Conservation (phyloP, 1,284 basidiomycete species). For the Crucibulum cyathiforme region DNA sequence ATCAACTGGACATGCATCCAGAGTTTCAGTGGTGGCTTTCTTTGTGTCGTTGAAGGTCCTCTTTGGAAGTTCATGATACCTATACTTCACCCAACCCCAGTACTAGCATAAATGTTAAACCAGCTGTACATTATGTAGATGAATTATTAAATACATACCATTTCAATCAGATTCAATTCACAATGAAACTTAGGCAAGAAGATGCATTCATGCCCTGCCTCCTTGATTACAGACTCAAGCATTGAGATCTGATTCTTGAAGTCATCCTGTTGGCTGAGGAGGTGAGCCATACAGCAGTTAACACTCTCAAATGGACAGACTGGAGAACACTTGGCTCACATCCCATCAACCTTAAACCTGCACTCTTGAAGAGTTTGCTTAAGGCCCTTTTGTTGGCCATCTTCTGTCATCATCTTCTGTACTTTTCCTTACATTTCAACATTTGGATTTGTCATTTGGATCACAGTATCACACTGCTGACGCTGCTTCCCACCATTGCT, state of each 20-base stretch:
- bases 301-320: slow-evolving; percentile 32
- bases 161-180: slow-evolving; percentile 1
- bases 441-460: slow-evolving; percentile 23
- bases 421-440: background rate
- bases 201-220: background rate
- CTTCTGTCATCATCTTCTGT: slow-evolving; percentile 35
- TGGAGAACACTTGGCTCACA: slow-evolving; percentile 33
- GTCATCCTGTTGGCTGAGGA: slow-evolving; percentile 3
- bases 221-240: background rate
- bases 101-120: slow-evolving; percentile 13
- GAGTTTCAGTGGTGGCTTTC: slow-evolving; percentile 15
- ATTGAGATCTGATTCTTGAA: background rate
- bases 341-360: slow-evolving; percentile 31
- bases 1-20: slow-evolving; percentile 25
- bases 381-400: slow-evolving; percentile 38
- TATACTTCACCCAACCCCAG: slow-evolving; percentile 33
- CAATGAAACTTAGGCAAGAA: background rate
- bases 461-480: slow-evolving; percentile 32
- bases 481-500: slow-evolving; percentile 35
- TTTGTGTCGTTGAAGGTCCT: slow-evolving; percentile 24
- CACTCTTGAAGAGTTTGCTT: slow-evolving; percentile 37
- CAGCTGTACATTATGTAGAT: background rate
- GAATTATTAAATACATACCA: background rate
- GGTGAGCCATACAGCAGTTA: slow-evolving; percentile 27
- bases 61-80: slow-evolving; percentile 22